A percentile compares a stretch with the other conserved stretches of the same genome.
phyloP scores from a whole-genome alignment of 2,329 filamentous ascomycete species.

The Fusarium paranaense region DNA sequence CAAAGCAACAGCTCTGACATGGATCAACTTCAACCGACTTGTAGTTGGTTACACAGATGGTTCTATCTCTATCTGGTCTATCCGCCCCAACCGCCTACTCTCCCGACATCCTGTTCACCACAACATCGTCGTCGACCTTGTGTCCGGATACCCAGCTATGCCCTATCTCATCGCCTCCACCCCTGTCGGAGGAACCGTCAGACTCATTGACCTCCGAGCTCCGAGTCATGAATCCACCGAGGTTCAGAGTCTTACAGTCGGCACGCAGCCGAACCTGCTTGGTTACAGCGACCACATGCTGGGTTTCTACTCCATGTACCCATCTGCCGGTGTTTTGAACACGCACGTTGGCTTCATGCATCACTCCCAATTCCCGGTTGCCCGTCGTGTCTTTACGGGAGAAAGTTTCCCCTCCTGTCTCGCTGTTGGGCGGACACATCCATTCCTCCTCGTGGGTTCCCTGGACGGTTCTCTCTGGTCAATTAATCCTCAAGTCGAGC shows the following conservation, averaged over 20 bases:
- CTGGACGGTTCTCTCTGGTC: slow-evolving; percentile 66
- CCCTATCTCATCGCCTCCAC: slow-evolving; percentile 67
- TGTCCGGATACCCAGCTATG: slow-evolving; percentile 66
- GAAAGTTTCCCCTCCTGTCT: slow-evolving; percentile 64
- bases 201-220: slow-evolving; percentile 63
- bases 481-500: slow-evolving; percentile 53
- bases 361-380: slow-evolving; percentile 63
- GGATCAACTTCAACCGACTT: slow-evolving; percentile 67
- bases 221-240: slow-evolving; percentile 66
- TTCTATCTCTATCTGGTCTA: slow-evolving; percentile 67
- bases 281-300: slow-evolving; percentile 67
- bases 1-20: slow-evolving; percentile 64
- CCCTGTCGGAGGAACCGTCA: slow-evolving; percentile 65
- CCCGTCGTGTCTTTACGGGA: slow-evolving; percentile 63
- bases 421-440: slow-evolving; percentile 62
- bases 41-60: slow-evolving; percentile 68
- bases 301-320: slow-evolving; percentile 65
- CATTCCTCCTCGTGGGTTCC: slow-evolving; percentile 65
- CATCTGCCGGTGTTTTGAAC: slow-evolving; percentile 64
- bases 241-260: slow-evolving; percentile 62
- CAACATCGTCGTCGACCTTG: slow-evolving; percentile 65
- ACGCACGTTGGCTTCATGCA: slow-evolving; percentile 66
- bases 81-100: slow-evolving; percentile 61
- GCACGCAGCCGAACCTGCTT: slow-evolving; percentile 65
- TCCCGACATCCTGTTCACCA: slow-evolving; percentile 66